Base-by-base conservation (phyloP, 495 filamentous ascomycete genomes). In the Neurospora sp. region DNA sequence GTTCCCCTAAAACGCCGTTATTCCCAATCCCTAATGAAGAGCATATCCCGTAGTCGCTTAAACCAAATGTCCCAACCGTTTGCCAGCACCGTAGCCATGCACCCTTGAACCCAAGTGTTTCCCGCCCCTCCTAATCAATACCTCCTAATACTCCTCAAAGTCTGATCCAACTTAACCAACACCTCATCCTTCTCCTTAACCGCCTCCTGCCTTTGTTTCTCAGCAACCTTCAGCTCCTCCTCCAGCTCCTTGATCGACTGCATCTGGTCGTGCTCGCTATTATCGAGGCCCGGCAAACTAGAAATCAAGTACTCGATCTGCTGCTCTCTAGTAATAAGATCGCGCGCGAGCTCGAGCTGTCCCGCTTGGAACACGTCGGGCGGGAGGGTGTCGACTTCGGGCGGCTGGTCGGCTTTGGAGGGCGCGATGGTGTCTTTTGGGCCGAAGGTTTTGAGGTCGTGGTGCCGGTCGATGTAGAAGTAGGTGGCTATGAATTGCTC, bases 221-320 rank as follows among this genome's bases (percentile, higher is more conserved):
- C 92, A 27, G 91, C 91, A 66, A 83, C 88, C 75, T 88, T 88
- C 75, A 97, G 84, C 78, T 95, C 90, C 76, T 85, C 85, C 78
- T 97, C 93, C 77, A 98, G 80, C 76, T 90, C 91, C 75, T 85
- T 84, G 73, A 99, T 93, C 76, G 88, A 86, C 72, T 84, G 82
- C 78, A 92, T 87, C 83, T 99, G 96, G 79, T 94, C 92, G 73
- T 88, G 87, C 85, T 96, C 91, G 74, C 92, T 95, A 59, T 90
- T 91, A 20, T 92, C 92, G 69, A 97, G 88, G 0, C 96, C 96
- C 0, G 96, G 96, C n/a, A 99, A 83, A 18, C 87, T 86, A 3
- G 88, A 90, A 74, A 98, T 93, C 72, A 99, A 82, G 35, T 89
- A 85, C 83, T 99, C 96, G 76, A 98, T 96, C 87, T 97, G 94